Percentiles rank a stretch among this genome's conserved stretches.
Conservation (phyloP, 805 yeast species). For the Saccharomyces jurei region DNA sequence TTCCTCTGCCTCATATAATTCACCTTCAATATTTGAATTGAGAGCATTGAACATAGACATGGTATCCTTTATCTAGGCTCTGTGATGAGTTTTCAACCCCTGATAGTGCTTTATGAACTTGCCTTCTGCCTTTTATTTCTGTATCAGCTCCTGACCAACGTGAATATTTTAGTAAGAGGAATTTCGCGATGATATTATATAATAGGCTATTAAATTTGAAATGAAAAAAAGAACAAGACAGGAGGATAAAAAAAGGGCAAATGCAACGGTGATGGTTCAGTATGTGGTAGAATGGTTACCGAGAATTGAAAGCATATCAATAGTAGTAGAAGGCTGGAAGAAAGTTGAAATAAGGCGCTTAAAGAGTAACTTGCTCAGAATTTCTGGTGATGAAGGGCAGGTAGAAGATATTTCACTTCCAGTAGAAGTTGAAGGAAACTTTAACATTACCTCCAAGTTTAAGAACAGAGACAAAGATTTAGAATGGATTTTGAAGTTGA, state of each 20-base stretch:
- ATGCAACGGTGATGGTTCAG: not conserved
- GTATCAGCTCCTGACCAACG: not conserved
- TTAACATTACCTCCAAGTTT: not conserved
- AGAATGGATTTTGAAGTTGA: not conserved
- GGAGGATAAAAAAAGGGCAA: not conserved
- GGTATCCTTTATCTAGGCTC: not conserved
- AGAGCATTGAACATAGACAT: constrained; percentile 71
- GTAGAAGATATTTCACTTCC: constrained; percentile 6
- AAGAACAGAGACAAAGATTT: not conserved
- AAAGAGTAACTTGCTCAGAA: not conserved
- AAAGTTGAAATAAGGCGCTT: constrained; percentile 2
- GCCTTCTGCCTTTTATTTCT: not conserved
- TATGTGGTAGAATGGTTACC: constrained; percentile 7
- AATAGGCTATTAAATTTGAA: not conserved
- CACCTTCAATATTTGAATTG: constrained; percentile 67
- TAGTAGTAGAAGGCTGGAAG: constrained; percentile 12
- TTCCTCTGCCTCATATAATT: constrained; percentile 65
- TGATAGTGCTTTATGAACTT: not conserved
- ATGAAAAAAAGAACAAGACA: not conserved
- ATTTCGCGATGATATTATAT: not conserved
- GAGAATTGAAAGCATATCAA: constrained; percentile 12
- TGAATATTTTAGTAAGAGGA: not conserved
- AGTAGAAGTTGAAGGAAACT: not conserved
- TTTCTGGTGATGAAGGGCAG: constrained; percentile 4
- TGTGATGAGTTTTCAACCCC: not conserved